Base-by-base conservation (phyloP, 148 eudicot genomes). In the Dysphania ambrosioides region DNA sequence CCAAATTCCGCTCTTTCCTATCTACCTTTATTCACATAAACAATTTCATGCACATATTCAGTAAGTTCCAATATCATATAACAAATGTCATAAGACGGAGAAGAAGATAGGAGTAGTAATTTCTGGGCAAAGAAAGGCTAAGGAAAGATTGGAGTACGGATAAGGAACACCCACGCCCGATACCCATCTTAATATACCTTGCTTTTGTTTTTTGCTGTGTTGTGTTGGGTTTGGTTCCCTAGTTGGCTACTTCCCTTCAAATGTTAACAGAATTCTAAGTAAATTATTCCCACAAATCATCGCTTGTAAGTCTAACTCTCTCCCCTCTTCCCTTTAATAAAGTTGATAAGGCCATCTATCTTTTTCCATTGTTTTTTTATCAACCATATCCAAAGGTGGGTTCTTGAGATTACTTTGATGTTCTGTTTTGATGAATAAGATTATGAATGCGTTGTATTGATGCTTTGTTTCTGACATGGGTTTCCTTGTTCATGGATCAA, bases 221-320 rank as follows among this genome's bases (percentile, higher is more conserved):
- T n/a, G n/a, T n/a, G n/a, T n/a, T n/a, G n/a, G n/a, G n/a, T n/a
- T n/a, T n/a, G n/a, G n/a, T n/a, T n/a, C n/a, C n/a, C n/a, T n/a
- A n/a, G n/a, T n/a, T n/a, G n/a, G n/a, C n/a, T n/a, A n/a, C n/a
- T n/a, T n/a, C 23, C 70, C 71, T 23, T 66, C 16, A 53, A 65
- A 53, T 74, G 34, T 36, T 19, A 40, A 19, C 23, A 21, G 2
- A 31, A 42, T 13, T 12, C 38, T 19, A 18, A 35, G 66, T 29
- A 55, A 58, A 62, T 53, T 71, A 9, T 62, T 15, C 21, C 18
- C 66, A 55, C 53, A 71, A 55, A 75, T 26, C 83, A 75, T 80
- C 76, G 78, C 83, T 80, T 80, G 76, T 75, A 80, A 80, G 83
- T 80, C 62, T 75, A 53, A 26, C 42, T 60, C n/a, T 79, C 70